Conservation (phyloP, 345 rosid species). For the Populus alba region DNA sequence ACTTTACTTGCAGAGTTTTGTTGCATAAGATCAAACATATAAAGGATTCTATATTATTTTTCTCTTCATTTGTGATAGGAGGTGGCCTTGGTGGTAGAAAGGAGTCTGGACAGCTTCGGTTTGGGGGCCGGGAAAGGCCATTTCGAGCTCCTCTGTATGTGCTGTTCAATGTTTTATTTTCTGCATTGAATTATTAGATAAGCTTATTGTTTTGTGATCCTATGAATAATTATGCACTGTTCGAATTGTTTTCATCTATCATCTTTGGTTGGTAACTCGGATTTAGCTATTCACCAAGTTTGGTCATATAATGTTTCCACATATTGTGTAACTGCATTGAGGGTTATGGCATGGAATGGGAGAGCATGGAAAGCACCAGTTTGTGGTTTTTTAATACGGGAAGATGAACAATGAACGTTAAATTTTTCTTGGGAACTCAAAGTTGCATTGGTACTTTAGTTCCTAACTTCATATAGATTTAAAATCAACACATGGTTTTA, state of each 20-base stretch:
- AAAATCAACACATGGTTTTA: neutral
- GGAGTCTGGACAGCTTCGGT: constrained; percentile 93
- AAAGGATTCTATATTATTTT: neutral
- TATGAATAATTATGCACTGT: neutral
- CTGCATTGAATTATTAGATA: neutral
- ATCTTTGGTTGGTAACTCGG: neutral
- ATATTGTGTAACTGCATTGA: neutral
- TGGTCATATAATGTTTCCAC: neutral
- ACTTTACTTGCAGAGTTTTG: neutral
- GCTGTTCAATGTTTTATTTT: neutral
- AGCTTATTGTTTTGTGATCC: neutral
- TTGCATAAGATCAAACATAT: neutral
- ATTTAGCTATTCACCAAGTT: neutral
- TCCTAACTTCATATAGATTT: neutral
- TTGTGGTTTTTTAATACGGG: neutral
- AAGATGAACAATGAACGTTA: neutral
- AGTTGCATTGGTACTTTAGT: neutral
- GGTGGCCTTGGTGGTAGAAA: constrained; percentile 97
- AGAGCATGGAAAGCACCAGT: neutral
- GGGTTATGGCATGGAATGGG: neutral
- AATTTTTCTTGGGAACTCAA: neutral
- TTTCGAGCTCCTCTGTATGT: constrained; percentile 92
- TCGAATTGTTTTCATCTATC: neutral
- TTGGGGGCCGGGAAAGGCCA: constrained; percentile 97
- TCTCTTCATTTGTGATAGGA: constrained; percentile 38